Base-by-base conservation (phyloP, 192 early-diverging fungal species). In the Radiomyces spectabilis region DNA sequence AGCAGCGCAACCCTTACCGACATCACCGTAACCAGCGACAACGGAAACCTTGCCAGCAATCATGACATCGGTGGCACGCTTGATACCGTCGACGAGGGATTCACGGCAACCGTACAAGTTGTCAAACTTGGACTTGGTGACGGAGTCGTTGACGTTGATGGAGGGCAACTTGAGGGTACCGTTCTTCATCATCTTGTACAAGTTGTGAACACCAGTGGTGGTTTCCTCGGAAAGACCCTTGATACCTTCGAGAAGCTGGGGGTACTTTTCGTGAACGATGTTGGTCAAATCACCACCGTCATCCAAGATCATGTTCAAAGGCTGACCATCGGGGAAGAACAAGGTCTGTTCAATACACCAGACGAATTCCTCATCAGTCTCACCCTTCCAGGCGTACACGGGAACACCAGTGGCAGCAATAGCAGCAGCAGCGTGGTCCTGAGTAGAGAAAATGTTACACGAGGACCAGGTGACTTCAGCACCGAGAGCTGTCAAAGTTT, bases 141-240 rank as follows among this genome's bases (percentile, higher is more conserved):
- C 95, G 25, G 93, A 96, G 85, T 96, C 93, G 86, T 98, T 98
- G 80, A 98, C 93, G 80, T 98, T 96, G 83, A 98, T 98, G 74
- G 95, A 91, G 47, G 95, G 93, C 59, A 98, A 82, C 86, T 95
- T 95, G 65, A 98, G 85, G 71, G 86, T 91, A 76, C 87, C 85
- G 43, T 95, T 91, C 78, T 89, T 91, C 55, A 98, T 76, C 93
- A 93, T 95, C 86, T 93, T 89, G 89, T 98, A 96, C 75, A 98
- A 81, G 81, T 94, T 84, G 89, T 96, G 95, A 65, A 98, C 95
- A 81, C 95, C 95, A 65, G 95, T 98, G 76, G 95, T 98, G 72
- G 95, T 98, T 79, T 98, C 95, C 81, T 98, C 95, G 30, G 93
- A 96, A 65, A 98, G 77, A 78, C 95, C 95, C 69, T 78, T 80